Evolutionary conservation across 2,329 filamentous ascomycete genomes (phyloP), one percentile per base, ranked within the genome.

Genomic region (Neocatenulostroma microsporum): DNA sequence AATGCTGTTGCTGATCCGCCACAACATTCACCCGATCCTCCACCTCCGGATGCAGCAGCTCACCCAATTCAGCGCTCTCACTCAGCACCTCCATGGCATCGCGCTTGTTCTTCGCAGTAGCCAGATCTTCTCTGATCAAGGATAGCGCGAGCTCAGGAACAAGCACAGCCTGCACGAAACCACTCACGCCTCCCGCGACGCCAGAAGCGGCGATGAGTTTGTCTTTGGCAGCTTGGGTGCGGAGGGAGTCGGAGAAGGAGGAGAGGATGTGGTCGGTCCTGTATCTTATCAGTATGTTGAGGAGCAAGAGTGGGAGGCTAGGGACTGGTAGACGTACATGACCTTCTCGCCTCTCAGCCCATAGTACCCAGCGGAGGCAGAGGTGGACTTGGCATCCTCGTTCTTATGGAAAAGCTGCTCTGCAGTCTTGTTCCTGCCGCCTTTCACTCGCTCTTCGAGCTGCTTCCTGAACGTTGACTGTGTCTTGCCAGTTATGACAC

Each of bases 111-210:
- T 33, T 25, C 11, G 40, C 25, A 8, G 33, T 40, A n/a, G n/a
- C 47, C 58, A 46, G 35, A 31, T 62, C 60, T 25, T 62, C 56
- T 41, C 47, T 53, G n/a, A 62, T 51, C 3, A 62, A 45, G 12
- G 42, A 36, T 21, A 56, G 38, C 3, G 56, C 57, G n/a, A 62
- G 39, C 41, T 62, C 59, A 1, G 60, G 59, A 20, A 61, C 57
- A 2, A 62, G 42, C 2, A 62, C 57, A 9, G 50, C 47, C 28
- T 61, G 56, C 9, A 61, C 50, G 34, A 55, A 61, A 0, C 57
- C 58, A 11, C 54, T 53, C 2, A 62, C 49, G 14, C 59, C 59
- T 6, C 58, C 59, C 21, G 49, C 46, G 3, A 54, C 47, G 9
- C 57, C 57, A 10, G 49, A 44, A 17, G 51, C 36, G 2, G 53